Percentiles rank a stretch among this genome's conserved stretches.
Conservation (phyloP, 345 rosid genomes). For the Kandelia obovata region DNA sequence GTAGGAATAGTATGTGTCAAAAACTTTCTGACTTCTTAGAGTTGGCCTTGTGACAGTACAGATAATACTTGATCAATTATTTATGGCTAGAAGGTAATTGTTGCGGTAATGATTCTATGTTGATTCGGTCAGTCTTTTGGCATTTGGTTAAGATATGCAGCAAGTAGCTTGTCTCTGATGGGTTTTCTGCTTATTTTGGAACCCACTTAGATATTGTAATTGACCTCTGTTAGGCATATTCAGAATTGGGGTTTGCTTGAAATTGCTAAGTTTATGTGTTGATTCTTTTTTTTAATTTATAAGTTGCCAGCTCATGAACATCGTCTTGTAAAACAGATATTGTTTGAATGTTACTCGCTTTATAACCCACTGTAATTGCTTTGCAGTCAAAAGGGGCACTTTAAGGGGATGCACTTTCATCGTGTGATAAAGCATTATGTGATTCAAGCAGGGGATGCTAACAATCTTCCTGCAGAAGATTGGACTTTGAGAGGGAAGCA, state of each 20-base stretch:
- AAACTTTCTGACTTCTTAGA: not conserved
- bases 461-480: constrained; percentile 19
- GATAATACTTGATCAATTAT: no score
- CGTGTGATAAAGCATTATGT: constrained; percentile 32
- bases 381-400: constrained; percentile 28
- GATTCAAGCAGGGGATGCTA: constrained; percentile 25
- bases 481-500: constrained; percentile 29
- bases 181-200: no score
- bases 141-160: no score
- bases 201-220: no score
- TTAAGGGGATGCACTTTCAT: constrained; percentile 24
- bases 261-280: constrained; percentile 2
- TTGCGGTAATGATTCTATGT: no score
- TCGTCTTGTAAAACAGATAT: not conserved
- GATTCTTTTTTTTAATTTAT: not conserved
- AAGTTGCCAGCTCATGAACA: not conserved
- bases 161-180: no score
- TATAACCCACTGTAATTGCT: not conserved
- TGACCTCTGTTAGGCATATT: no score
- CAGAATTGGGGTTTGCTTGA: not conserved
- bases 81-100: no score
- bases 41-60: no score
- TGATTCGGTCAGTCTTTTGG: no score
- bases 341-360: not conserved
- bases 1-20: not conserved